Percentiles rank a stretch among this genome's conserved stretches.
Evolutionary conservation across 179 eudicot species (phyloP).

Genomic region (Dionaea muscipula): DNA sequence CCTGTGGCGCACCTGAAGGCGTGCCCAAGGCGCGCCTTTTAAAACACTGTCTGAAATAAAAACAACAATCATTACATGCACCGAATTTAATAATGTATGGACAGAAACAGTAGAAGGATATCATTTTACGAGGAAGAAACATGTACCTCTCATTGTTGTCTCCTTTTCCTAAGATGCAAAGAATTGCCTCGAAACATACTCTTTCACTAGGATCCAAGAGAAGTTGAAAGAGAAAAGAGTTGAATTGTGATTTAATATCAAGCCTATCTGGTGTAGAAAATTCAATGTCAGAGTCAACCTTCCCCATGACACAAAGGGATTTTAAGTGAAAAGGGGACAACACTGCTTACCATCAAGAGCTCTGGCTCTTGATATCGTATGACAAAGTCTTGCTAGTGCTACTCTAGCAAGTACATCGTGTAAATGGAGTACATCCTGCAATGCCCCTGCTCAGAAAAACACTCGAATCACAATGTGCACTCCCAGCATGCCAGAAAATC

Average conservation of each 20-base stretch:
- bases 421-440: conserved; percentile 90
- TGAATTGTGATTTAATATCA: conserved; percentile 82
- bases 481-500: too few relatives aligned
- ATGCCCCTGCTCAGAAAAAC: conserved; percentile 52
- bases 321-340: neutral
- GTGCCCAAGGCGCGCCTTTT: too few relatives aligned
- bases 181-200: conserved; percentile 96
- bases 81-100: too few relatives aligned
- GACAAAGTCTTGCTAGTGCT: conserved; percentile 91
- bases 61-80: too few relatives aligned
- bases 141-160: conserved; percentile 86
- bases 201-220: conserved; percentile 99
- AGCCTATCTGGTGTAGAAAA: conserved; percentile 63
- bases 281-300: conserved; percentile 11
- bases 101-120: neutral
- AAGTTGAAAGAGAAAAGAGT: conserved; percentile 80
- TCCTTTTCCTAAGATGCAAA: conserved; percentile 76
- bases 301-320: conserved; percentile 9
- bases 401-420: conserved; percentile 99
- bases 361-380: conserved; percentile 82
- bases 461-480: neutral
- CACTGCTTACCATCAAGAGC: conserved; percentile 63
- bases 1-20: too few relatives aligned
- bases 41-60: too few relatives aligned
- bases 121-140: neutral